phyloP scores from a whole-genome alignment of 352 stramenopile genomes.

The Phytophthora meadii region DNA sequence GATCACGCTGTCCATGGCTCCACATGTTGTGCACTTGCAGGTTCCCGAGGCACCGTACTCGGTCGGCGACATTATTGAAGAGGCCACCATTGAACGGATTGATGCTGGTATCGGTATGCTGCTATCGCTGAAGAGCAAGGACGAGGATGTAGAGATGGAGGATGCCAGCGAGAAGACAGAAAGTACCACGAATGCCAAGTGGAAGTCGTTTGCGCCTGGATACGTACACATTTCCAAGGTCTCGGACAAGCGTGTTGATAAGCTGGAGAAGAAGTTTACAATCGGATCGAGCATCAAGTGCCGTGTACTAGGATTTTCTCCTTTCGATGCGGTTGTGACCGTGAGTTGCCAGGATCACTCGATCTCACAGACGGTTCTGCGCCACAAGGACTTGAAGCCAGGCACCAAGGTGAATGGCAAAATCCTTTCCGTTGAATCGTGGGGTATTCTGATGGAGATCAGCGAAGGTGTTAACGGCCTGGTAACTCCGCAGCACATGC shows the following conservation, averaged over 20 bases:
- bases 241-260: constrained; percentile 82
- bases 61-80: constrained; percentile 79
- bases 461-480: constrained; percentile 86
- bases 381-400: constrained; percentile 78
- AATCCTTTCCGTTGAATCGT: constrained; percentile 83
- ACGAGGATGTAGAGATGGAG: constrained; percentile 63
- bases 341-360: constrained; percentile 84
- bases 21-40: constrained; percentile 87
- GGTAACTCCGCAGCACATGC: constrained; percentile 78
- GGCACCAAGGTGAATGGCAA: constrained; percentile 81
- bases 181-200: constrained; percentile 56
- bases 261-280: constrained; percentile 88
- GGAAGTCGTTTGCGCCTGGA: constrained; percentile 80
- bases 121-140: constrained; percentile 70
- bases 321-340: constrained; percentile 86
- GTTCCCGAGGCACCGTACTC: constrained; percentile 57
- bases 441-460: constrained; percentile 87
- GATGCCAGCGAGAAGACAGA: constrained; percentile 38
- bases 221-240: constrained; percentile 93
- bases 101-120: constrained; percentile 89
- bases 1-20: constrained; percentile 86
- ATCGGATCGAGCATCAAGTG: constrained; percentile 68
- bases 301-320: constrained; percentile 86
- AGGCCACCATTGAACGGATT: constrained; percentile 80
- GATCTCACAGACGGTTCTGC: constrained; percentile 78